These are phyloP conservation scores for Monascus ruber DNA, from an alignment of 2,329 filamentous ascomycete genomes.

Conservation along the genomic window DNA sequence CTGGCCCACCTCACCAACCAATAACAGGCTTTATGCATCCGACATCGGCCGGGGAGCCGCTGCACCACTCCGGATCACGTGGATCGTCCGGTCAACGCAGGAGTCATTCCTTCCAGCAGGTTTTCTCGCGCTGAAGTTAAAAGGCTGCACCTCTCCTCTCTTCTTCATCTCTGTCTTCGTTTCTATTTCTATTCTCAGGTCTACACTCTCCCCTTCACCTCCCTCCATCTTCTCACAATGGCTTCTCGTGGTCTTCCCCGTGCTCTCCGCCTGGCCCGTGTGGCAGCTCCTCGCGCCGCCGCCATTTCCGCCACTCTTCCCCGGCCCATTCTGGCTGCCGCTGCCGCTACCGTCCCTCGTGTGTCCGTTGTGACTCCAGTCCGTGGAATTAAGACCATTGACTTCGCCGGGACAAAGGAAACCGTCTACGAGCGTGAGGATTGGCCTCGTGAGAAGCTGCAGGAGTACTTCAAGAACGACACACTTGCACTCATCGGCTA, in stretches of 20 bases:
- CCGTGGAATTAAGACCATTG: slow-evolving; percentile 94
- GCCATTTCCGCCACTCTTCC: slow-evolving; percentile 48
- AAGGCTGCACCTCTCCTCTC: neutral
- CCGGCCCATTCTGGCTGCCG: slow-evolving; percentile 38
- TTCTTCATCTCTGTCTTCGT: slow-evolving; percentile 5
- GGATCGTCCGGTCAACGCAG: slow-evolving; percentile 1
- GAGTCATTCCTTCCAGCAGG: neutral
- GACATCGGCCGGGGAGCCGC: slow-evolving; percentile 18
- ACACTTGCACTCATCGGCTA: slow-evolving; percentile 98
- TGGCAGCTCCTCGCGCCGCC: slow-evolving; percentile 47
- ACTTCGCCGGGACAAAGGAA: slow-evolving; percentile 95
- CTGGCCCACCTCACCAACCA: too few relatives aligned
- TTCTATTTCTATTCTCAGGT: slow-evolving; percentile 3
- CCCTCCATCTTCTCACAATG: slow-evolving; percentile 25
- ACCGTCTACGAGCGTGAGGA: slow-evolving; percentile 94
- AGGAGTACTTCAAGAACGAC: slow-evolving; percentile 99
- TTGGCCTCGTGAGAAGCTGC: slow-evolving; percentile 97
- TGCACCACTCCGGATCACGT: slow-evolving; percentile 18
- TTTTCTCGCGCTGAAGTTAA: neutral
- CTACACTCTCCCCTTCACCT: slow-evolving; percentile 6
- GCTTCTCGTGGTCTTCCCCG: slow-evolving; percentile 40
- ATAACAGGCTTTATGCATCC: slow-evolving; percentile 1
- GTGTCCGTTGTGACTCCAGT: slow-evolving; percentile 37
- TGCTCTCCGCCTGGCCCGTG: slow-evolving; percentile 47
- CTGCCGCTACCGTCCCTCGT: slow-evolving; percentile 26